Evolutionary conservation across 768 basidiomycete species (phyloP).

Genomic region (Pisolithus orientalis): DNA sequence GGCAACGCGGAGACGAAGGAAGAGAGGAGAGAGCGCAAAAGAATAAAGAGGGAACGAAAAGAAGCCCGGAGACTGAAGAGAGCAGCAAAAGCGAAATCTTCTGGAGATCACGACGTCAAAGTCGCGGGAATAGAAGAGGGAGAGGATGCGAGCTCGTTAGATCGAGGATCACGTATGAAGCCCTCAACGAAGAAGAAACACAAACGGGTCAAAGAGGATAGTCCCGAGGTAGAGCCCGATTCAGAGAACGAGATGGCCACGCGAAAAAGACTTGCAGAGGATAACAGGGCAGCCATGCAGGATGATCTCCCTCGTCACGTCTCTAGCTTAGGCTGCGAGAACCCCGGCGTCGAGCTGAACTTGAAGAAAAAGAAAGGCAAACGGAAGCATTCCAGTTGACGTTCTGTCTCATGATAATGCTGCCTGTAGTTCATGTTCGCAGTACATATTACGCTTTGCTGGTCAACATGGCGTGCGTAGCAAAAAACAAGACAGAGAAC

Average conservation of each 20-base stretch:
- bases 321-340: background rate
- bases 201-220: background rate
- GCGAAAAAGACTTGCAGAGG: too few relatives aligned
- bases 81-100: background rate
- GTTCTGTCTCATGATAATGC: background rate
- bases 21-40: conserved; percentile 17
- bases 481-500: background rate
- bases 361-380: conserved; percentile 1
- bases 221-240: background rate
- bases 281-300: too few relatives aligned
- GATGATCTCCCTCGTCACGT: too few relatives aligned
- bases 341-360: conserved; percentile 2
- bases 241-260: too few relatives aligned
- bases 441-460: background rate
- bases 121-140: background rate
- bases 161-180: background rate
- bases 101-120: background rate
- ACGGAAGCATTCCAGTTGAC: background rate
- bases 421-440: background rate
- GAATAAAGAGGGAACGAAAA: conserved; percentile 17
- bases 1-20: conserved; percentile 10
- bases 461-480: background rate
- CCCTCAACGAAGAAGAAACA: conserved; percentile 4
- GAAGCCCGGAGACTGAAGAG: conserved; percentile 12
- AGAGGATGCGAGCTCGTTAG: background rate